A percentile compares a stretch with the other conserved stretches of the same genome.
Conservation (phyloP, 768 basidiomycete genomes). For the Pleurotus tuber-regium region DNA sequence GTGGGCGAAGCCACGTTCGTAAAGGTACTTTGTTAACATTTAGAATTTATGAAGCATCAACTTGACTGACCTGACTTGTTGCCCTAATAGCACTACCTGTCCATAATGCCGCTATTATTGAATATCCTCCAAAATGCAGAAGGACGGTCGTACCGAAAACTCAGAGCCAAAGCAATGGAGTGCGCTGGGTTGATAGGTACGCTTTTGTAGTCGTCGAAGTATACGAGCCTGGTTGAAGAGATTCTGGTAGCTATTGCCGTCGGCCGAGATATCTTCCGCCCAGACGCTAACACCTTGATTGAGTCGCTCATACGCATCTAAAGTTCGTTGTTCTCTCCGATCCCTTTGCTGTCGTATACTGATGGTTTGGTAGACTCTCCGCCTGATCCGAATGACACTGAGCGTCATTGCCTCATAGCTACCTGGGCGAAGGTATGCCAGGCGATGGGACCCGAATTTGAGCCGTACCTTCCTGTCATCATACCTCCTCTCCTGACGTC, state of each 20-base stretch:
- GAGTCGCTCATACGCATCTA: conserved; percentile 75
- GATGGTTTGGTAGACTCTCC: conserved; percentile 52
- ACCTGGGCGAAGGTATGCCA: conserved; percentile 92
- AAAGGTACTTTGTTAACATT: conserved; percentile 42
- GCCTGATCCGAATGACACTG: conserved; percentile 66
- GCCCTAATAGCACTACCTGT: conserved; percentile 57
- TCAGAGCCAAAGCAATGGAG: conserved; percentile 87
- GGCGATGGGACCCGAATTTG: conserved; percentile 80
- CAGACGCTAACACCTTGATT: conserved; percentile 69
- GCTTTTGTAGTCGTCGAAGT: conserved; percentile 19
- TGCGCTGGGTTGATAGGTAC: conserved; percentile 84
- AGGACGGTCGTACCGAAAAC: conserved; percentile 58
- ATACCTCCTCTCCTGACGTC: conserved; percentile 77
- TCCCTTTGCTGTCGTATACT: neutral
- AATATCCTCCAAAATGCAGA: conserved; percentile 74
- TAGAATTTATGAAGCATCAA: conserved; percentile 9
- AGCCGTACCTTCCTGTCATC: conserved; percentile 80
- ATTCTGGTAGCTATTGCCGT: conserved; percentile 71
- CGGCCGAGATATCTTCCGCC: conserved; percentile 73
- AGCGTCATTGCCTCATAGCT: conserved; percentile 74
- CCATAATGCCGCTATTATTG: conserved; percentile 79
- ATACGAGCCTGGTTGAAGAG: neutral
- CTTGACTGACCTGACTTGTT: neutral
- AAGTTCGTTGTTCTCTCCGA: conserved; percentile 40
- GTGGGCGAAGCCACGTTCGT: conserved; percentile 76